phyloP scores from a whole-genome alignment of 1,139 yeast genomes.

The Pichiaceae sp. region DNA sequence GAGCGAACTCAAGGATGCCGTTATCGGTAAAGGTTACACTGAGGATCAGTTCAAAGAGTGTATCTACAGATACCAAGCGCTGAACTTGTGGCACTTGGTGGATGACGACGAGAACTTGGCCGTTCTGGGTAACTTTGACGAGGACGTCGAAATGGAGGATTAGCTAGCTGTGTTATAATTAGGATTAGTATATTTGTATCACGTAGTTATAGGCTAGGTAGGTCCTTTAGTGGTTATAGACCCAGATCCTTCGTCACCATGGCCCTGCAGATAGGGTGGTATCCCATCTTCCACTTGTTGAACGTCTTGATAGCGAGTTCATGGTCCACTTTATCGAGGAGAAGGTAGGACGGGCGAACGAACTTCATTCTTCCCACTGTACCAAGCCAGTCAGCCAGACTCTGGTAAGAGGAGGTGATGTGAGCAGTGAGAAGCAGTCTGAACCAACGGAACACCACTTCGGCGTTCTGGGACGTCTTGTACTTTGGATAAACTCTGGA shows the following conservation, averaged over 20 bases:
- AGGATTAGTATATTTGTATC: background rate
- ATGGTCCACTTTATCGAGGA: constrained; percentile 57
- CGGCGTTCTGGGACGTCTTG: constrained; percentile 58
- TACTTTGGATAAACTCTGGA: constrained; percentile 37
- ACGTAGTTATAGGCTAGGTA: background rate
- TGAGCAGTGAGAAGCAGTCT: constrained; percentile 49
- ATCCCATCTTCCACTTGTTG: constrained; percentile 43
- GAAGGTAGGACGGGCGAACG: constrained; percentile 76
- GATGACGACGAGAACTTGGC: constrained; percentile 55
- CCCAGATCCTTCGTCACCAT: constrained; percentile 65
- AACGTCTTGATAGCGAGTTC: constrained; percentile 61
- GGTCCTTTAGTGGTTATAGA: constrained; percentile 2
- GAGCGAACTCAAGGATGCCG: constrained; percentile 55
- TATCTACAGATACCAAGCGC: constrained; percentile 61
- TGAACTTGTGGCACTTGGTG: constrained; percentile 70
- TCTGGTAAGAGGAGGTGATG: constrained; percentile 35
- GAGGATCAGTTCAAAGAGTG: constrained; percentile 71
- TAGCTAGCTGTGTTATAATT: background rate
- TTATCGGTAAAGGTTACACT: constrained; percentile 78
- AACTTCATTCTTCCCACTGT: constrained; percentile 94
- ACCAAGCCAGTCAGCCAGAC: constrained; percentile 75
- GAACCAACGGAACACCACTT: constrained; percentile 74
- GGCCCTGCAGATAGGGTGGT: constrained; percentile 81
- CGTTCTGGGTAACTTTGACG: constrained; percentile 22
- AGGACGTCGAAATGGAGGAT: constrained; percentile 12